phyloP scores from a whole-genome alignment of 257 asterid genomes.

The Solanum chmielewskii region DNA sequence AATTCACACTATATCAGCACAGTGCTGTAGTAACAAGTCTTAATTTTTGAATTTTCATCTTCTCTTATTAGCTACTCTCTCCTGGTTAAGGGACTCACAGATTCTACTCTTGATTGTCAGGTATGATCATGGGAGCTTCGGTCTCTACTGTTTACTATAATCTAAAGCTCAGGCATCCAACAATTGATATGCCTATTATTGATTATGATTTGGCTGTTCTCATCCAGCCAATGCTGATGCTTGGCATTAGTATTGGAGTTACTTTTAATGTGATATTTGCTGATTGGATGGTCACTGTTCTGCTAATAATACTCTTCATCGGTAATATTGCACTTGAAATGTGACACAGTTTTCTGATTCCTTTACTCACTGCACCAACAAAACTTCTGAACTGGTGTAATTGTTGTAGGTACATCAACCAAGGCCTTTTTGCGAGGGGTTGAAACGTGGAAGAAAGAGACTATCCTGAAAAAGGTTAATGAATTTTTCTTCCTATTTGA shows the following conservation, averaged over 20 bases:
- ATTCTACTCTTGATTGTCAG: slow-evolving; percentile 28
- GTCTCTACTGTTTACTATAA: slow-evolving; percentile 87
- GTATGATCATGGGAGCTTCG: slow-evolving; percentile 99
- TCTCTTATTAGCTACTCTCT: neutral
- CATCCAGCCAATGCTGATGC: slow-evolving; percentile 97
- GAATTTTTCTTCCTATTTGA: neutral
- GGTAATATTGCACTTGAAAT: slow-evolving; percentile 29
- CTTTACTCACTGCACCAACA: neutral
- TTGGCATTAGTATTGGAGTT: slow-evolving; percentile 94
- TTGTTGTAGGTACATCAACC: slow-evolving; percentile 65
- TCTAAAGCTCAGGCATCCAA: slow-evolving; percentile 86
- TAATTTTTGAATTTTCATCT: neutral
- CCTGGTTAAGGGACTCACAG: neutral
- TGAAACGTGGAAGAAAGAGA: slow-evolving; percentile 92
- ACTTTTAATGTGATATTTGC: slow-evolving; percentile 87
- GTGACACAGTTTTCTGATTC: neutral
- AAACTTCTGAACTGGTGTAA: slow-evolving; percentile 3
- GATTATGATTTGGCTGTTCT: slow-evolving; percentile 95
- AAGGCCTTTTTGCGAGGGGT: slow-evolving; percentile 85
- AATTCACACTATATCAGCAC: neutral
- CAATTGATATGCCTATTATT: slow-evolving; percentile 82
- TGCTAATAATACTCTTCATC: slow-evolving; percentile 71
- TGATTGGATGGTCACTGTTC: slow-evolving; percentile 98
- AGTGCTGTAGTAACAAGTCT: neutral
- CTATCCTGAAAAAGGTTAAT: slow-evolving; percentile 60